These are phyloP conservation scores for Fusarium sp. DNA, from an alignment of 2,329 filamentous ascomycete genomes.

Conservation along the genomic window DNA sequence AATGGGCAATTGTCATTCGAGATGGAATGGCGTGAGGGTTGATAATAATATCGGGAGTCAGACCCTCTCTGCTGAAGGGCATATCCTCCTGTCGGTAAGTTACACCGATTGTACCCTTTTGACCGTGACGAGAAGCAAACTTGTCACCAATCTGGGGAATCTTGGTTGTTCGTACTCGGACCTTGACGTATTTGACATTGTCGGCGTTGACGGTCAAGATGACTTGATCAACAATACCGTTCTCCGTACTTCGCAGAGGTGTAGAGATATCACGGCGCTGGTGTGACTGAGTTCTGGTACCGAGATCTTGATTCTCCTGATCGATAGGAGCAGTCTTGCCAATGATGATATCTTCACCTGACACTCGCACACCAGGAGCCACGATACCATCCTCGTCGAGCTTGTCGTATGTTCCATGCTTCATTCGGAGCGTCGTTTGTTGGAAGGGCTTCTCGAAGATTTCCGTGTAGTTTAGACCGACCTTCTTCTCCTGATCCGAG, in stretches of 20 bases:
- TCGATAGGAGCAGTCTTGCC: constrained; percentile 97
- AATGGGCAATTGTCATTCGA: constrained; percentile 99
- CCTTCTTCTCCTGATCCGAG: constrained; percentile 95
- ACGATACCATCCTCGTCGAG: constrained; percentile 96
- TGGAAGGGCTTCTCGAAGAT: constrained; percentile 95
- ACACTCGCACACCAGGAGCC: constrained; percentile 91
- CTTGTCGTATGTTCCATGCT: constrained; percentile 97
- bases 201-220: constrained; percentile 95
- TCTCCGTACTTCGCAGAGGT: constrained; percentile 93
- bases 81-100: constrained; percentile 98
- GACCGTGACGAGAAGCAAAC: constrained; percentile 98
- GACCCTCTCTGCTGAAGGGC: constrained; percentile 93
- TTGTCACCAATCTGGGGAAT: constrained; percentile 99
- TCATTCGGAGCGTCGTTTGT: constrained; percentile 87
- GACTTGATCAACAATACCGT: constrained; percentile 94
- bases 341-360: constrained; percentile 98
- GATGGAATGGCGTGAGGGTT: constrained; percentile 99
- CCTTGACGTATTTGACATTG: constrained; percentile 95
- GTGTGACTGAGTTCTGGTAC: constrained; percentile 89
- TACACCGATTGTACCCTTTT: constrained; percentile 99
- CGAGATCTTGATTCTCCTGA: constrained; percentile 91
- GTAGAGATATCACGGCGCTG: constrained; percentile 96
- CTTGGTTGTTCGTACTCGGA: constrained; percentile 96
- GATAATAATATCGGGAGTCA: constrained; percentile 96
- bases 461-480: constrained; percentile 93